These are phyloP conservation scores for Tetrapisispora taiwanensis DNA, from an alignment of 805 yeast species.

Conservation along the genomic window DNA sequence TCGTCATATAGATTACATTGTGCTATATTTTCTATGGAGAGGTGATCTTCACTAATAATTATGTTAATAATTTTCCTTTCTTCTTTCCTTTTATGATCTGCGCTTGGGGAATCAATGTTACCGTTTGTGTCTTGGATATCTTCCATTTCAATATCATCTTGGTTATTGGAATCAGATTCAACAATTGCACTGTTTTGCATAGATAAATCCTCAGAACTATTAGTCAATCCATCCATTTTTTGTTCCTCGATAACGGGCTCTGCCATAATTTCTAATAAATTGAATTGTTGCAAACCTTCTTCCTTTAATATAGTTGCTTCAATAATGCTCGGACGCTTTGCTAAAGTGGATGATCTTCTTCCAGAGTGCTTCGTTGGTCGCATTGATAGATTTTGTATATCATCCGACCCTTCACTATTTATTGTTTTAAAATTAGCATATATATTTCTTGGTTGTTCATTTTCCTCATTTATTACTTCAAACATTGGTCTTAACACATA, in stretches of 20 bases:
- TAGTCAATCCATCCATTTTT: constrained; percentile 1
- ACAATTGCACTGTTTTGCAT: not conserved
- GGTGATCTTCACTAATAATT: constrained; percentile 24
- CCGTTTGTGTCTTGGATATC: not conserved
- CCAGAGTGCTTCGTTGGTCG: constrained; percentile 10
- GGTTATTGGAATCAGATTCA: not conserved
- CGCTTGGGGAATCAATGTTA: no score
- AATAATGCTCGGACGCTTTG: constrained; percentile 23
- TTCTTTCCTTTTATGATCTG: not conserved
- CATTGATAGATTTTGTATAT: not conserved
- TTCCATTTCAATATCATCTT: constrained; percentile 1
- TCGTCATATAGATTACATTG: constrained; percentile 20
- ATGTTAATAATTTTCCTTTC: constrained; percentile 2
- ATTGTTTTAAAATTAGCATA: not conserved
- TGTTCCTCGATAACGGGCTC: constrained; percentile 19
- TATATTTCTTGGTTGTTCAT: not conserved
- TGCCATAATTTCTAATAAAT: constrained; percentile 25
- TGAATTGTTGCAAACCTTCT: constrained; percentile 27
- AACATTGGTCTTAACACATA: constrained; percentile 9
- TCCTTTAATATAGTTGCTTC: constrained; percentile 27
- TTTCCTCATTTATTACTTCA: constrained; percentile 2
- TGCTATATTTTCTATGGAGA: constrained; percentile 12
- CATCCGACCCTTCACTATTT: not conserved
- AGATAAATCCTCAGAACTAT: constrained; percentile 3
- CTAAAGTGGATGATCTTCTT: constrained; percentile 22